phyloP scores from a whole-genome alignment of 306 rosid genomes.

The Casuarina cunninghamiana region DNA sequence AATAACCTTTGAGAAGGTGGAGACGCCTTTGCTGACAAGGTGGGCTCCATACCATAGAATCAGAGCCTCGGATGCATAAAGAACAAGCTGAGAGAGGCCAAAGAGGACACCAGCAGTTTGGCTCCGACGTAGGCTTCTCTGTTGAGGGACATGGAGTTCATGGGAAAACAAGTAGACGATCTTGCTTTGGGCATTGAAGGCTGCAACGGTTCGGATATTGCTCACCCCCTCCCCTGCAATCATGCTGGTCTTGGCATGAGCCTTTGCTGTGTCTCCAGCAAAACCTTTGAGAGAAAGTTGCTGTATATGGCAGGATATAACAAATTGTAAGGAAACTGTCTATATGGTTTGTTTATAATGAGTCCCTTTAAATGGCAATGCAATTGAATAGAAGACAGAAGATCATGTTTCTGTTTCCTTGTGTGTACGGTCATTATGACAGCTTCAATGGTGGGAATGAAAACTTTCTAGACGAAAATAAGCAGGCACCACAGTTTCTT shows the following conservation, averaged over 20 bases:
- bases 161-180: conserved; percentile 69
- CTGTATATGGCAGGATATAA: conserved; percentile 43
- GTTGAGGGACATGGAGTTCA: conserved; percentile 75
- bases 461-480: too few relatives aligned
- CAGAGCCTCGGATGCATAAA: conserved; percentile 89
- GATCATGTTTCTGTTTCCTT: too few relatives aligned
- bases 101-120: conserved; percentile 72
- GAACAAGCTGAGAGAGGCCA: conserved; percentile 89
- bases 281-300: conserved; percentile 97
- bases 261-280: conserved; percentile 99
- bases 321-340: conserved; percentile 23
- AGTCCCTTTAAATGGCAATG: too few relatives aligned
- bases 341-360: background rate
- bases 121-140: conserved; percentile 83
- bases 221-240: conserved; percentile 99
- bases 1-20: conserved; percentile 88
- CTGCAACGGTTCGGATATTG: conserved; percentile 95
- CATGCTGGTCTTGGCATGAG: conserved; percentile 99
- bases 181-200: conserved; percentile 92
- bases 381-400: background rate
- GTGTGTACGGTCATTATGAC: too few relatives aligned
- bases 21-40: conserved; percentile 75
- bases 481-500: too few relatives aligned
- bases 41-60: conserved; percentile 93
- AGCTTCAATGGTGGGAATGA: too few relatives aligned